Base-by-base conservation (phyloP, 176 grass and related monocot genomes). In the Urochloa ruziziensis region DNA sequence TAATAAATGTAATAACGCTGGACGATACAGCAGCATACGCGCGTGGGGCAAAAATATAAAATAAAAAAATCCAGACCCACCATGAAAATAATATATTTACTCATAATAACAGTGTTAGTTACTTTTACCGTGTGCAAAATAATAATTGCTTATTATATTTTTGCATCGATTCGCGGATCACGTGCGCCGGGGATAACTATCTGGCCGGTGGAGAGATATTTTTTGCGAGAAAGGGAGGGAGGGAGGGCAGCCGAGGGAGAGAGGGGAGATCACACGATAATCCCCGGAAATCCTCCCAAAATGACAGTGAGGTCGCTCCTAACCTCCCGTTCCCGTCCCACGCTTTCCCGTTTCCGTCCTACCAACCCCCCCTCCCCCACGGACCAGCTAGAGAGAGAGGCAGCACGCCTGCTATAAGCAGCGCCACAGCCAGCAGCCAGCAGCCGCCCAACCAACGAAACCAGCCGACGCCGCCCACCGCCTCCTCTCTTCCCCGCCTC, bases 231-330 rank as follows among this genome's bases (percentile, higher is more conserved):
- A n/a, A n/a, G n/a, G n/a, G n/a, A n/a, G n/a, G n/a, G n/a, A 36
- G 62, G 48, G 42, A 13, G 23, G 33, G 73, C 33, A 83, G 10
- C 24, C 43, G n/a, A n/a, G n/a, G n/a, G n/a, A n/a, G n/a, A n/a
- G n/a, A n/a, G n/a, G n/a, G n/a, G 4, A 52, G 43, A 77, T 77
- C 53, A 25, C 86, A 71, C 24, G n/a, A 52, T 21, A 36, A 19
- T 33, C 44, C 21, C 3, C 5, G 43, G 46, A 37, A 80, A 70
- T 58, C 52, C 18, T n/a, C 5, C 4, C 8, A 60, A 80, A 89
- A 81, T 89, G 87, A 89, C 43, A 89, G 77, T 27, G 77, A 89
- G 7, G 82, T 89, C 76, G 33, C 62, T 67, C 62, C 77, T 81
- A 89, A 48, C 87, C 49, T 68, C 62, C 32, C 73, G 46, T 34